Evolutionary conservation across 306 rosid species (phyloP).

Genomic region (Trifolium repens): DNA sequence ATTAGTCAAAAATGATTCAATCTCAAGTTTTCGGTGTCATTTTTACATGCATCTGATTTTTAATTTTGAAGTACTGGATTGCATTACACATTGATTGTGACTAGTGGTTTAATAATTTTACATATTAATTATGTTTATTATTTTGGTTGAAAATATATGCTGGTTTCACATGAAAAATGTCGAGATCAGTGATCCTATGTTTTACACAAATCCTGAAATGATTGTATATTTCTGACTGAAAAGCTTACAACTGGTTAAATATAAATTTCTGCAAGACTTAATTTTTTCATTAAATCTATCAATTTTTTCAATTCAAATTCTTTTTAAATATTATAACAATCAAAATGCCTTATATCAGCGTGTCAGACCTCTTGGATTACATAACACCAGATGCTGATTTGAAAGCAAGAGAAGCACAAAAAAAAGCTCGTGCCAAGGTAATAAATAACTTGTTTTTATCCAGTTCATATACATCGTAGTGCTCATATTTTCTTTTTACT

Average conservation of each 20-base stretch:
- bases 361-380: conserved; percentile 97
- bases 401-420: conserved; percentile 94
- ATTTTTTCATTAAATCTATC: not conserved
- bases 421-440: conserved; percentile 94
- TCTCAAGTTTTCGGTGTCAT: too few relatives aligned
- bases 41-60: too few relatives aligned
- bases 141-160: not conserved
- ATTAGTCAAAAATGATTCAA: too few relatives aligned
- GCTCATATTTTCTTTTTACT: conserved; percentile 25
- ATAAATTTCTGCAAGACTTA: not conserved
- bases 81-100: too few relatives aligned
- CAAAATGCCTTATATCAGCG: conserved; percentile 58
- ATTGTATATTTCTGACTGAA: too few relatives aligned
- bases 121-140: not conserved
- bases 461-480: not conserved
- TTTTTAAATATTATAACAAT: conserved; percentile 18
- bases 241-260: too few relatives aligned
- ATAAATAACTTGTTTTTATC: conserved; percentile 31
- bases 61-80: too few relatives aligned
- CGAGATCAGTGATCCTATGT: too few relatives aligned
- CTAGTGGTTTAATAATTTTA: too few relatives aligned
- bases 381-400: conserved; percentile 90
- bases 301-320: conserved; percentile 3
- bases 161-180: not conserved
- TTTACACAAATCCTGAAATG: too few relatives aligned